These are phyloP conservation scores for Phyllosticta citrichinensis DNA, from an alignment of 2,329 filamentous ascomycete genomes.

Conservation along the genomic window DNA sequence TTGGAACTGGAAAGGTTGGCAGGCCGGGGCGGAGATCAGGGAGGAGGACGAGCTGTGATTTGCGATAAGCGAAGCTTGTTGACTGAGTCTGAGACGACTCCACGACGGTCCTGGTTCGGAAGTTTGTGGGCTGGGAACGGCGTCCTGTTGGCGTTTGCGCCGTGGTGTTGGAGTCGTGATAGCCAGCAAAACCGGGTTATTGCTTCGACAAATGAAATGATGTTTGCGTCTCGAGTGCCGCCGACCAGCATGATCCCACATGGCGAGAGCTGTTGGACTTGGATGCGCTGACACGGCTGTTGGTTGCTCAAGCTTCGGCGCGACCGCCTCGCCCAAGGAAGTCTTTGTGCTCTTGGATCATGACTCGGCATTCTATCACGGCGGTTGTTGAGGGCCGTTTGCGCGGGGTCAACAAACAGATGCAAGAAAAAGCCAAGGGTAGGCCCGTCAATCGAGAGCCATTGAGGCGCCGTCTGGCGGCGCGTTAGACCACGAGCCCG, in stretches of 20 bases:
- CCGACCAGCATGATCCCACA: conserved; percentile 3
- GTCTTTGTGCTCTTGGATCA: background rate
- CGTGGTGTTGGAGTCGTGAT: background rate
- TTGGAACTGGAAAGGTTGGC: conserved; percentile 51
- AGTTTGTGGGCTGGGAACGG: background rate
- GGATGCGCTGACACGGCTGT: background rate
- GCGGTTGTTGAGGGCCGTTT: background rate
- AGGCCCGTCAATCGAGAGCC: background rate
- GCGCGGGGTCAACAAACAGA: background rate
- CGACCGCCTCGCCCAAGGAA: background rate
- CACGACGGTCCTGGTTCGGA: background rate
- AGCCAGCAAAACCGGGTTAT: background rate
- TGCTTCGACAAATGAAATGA: background rate
- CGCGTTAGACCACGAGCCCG: background rate
- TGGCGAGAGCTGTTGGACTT: background rate
- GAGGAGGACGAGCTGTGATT: conserved; percentile 4
- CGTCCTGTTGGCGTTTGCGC: background rate
- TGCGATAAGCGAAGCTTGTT: background rate
- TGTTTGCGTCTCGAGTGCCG: background rate
- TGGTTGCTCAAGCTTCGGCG: background rate
- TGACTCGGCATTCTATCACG: background rate
- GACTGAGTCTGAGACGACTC: background rate
- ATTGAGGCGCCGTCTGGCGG: background rate
- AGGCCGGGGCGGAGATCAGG: conserved; percentile 17
- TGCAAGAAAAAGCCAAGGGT: background rate